These are phyloP conservation scores for Colletotrichum sp. DNA, from an alignment of 2,329 filamentous ascomycete genomes.

Conservation along the genomic window DNA sequence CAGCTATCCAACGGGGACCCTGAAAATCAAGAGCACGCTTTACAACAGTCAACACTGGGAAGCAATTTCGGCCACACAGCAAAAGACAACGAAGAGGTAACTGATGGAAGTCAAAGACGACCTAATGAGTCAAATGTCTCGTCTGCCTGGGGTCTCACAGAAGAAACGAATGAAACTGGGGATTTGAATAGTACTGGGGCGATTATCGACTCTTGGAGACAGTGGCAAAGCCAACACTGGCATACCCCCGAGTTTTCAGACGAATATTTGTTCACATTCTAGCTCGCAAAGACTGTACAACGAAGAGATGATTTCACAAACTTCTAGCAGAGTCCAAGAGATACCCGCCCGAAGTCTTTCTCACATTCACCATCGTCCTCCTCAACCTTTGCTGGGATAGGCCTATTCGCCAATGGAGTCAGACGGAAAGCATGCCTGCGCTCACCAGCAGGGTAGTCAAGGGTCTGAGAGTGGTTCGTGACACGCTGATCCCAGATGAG, in stretches of 20 bases:
- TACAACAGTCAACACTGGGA: not conserved
- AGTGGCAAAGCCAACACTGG: not conserved
- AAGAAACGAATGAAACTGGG: not conserved
- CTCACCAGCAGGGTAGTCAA: slow-evolving; percentile 7
- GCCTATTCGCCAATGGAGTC: slow-evolving; percentile 16
- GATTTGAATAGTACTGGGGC: not conserved
- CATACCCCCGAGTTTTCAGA: not conserved
- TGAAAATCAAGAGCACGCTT: not conserved
- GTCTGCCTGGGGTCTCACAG: not conserved
- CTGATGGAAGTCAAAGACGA: not conserved
- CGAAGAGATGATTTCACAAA: not conserved
- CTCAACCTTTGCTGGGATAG: slow-evolving; percentile 19
- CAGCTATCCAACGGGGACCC: accelerated
- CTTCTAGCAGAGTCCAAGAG: slow-evolving; percentile 16
- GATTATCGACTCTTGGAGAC: not conserved
- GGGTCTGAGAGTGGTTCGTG: slow-evolving; percentile 12
- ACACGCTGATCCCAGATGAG: slow-evolving; percentile 52
- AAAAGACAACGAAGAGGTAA: not conserved
- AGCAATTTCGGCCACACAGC: not conserved
- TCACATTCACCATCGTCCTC: slow-evolving; percentile 26
- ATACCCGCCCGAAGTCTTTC: slow-evolving; percentile 20
- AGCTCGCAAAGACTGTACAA: accelerated
- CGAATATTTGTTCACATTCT: not conserved
- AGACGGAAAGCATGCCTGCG: slow-evolving; percentile 14
- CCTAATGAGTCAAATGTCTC: accelerated